Base-by-base conservation (phyloP, 2,329 filamentous ascomycete species). In the Sporothrix inflata region DNA sequence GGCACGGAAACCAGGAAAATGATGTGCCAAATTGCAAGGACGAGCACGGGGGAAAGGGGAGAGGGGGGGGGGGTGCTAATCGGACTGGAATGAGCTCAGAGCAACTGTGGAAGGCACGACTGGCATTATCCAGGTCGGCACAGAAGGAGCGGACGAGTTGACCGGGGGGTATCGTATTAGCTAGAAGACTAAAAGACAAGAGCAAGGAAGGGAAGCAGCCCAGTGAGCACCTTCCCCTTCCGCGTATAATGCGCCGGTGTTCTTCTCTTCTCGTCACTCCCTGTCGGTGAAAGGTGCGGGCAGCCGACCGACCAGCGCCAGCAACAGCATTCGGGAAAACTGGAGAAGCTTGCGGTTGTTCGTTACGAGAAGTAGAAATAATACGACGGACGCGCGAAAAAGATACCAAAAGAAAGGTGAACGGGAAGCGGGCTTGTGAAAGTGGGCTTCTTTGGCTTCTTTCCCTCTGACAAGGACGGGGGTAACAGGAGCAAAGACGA, bases 1-100 rank as follows among this genome's bases (percentile, higher is more conserved):
- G 70, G 68, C 60, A 63, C 72, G 70, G 72, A 67, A 60, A 71
- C 42, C 53, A 74, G 61, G 51, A 71, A 53, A 30, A 24, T 16
- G 63, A 57, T 27, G 68, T 51, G 57, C 72, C 61, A 70, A 49
- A 61, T 47, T 63, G 42, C 16, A 51, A 63, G 42, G 42, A 19
- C 69, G 40, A 70, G 60, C 38, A 70, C 34, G 38, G 42, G 42
- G 27, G 55, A 19, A 60, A 34, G 51, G 49, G 51, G 49, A 21
- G 49, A 30, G 49, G 9, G 30, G 27, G 19, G 49, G 9, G 30
- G 27, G 19, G 8, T 30, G 19, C n/a, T 14, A 30, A 27, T 24
- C 45, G 30, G 49, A 45, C 30, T 24, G 34, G 21, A 60, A 27
- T 38, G 11, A n/a, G n/a, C n/a, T n/a, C n/a, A n/a, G n/a, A n/a